Evolutionary conservation across 163 green algal species (phyloP), one percentile per base, ranked within the genome.

Genomic region (Chlamydomonas reinhardtii): DNA sequence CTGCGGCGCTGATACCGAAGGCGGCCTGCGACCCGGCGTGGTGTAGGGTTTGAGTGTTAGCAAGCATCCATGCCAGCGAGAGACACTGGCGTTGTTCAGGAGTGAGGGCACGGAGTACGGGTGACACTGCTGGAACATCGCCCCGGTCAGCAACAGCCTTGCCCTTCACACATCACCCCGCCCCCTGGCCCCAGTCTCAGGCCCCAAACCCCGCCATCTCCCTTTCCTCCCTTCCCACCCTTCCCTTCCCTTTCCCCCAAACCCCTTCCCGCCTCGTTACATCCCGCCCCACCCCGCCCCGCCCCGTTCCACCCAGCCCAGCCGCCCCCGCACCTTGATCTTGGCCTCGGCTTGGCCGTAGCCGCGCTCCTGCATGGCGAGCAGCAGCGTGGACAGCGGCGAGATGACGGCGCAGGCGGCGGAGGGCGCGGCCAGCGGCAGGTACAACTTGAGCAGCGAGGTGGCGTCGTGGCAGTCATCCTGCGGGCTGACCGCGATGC

Each of bases 401-500:
- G 25, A 77, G 14, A 85, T 35, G n/a, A 85, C 69, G 14, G 52
- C 34, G 9, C 48, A 56, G 14, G 69, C 68, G 25, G 79, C 32
- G 48, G 48, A 56, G 31, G 79, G 79, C 68, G 79, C 79, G 12
- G 69, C 79, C 52, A 85, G 68, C 70, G 68, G 52, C 54, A 85
- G 54, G 22, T 73, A 85, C 4, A 85, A 69, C 54, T 85, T 85
- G 0, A 85, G 68, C 68, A 78, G 72, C 0, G 69, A 73, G 29
- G 79, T 66, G 17, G 79, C 79, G 52, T 85, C 79, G 34, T 85
- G 79, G 54, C 79, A 85, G 16, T 77, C 69, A 52, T 85, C 79
- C 15, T 25, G 9, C 11, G 79, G 69, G 12, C 79, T 70, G 29
- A 34, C 32, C 12, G 79, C 79, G 6, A 73, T 16, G 52, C 79